Conservation (phyloP, 2,329 filamentous ascomycete species). For the Triangularia setosa region DNA sequence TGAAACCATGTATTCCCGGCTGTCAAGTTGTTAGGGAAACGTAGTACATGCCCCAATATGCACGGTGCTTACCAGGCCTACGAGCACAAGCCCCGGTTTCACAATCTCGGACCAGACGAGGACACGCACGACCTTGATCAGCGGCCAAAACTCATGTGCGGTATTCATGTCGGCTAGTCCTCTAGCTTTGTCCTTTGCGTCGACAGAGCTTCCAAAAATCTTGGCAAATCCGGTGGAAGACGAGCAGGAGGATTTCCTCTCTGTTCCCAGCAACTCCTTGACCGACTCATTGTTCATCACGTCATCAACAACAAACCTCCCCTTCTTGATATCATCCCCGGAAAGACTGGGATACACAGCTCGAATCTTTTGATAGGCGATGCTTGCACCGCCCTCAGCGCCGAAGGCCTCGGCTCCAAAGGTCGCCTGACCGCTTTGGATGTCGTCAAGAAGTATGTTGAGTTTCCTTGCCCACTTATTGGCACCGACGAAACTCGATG, state of each 20-base stretch:
- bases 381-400: conserved; percentile 36
- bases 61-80: conserved; percentile 46
- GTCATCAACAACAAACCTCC: conserved; percentile 33
- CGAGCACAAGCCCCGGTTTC: conserved; percentile 35
- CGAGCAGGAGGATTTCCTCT: conserved; percentile 36
- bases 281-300: conserved; percentile 28
- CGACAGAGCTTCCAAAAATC: conserved; percentile 47
- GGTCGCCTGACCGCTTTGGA: conserved; percentile 13
- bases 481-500: conserved; percentile 52
- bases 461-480: conserved; percentile 54
- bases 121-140: conserved; percentile 48
- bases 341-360: conserved; percentile 40
- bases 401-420: neutral
- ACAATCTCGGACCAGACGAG: conserved; percentile 34
- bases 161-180: conserved; percentile 19
- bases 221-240: conserved; percentile 41
- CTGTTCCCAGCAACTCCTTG: conserved; percentile 39
- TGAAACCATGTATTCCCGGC: conserved; percentile 57
- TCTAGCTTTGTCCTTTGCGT: conserved; percentile 48
- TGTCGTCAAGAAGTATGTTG: conserved; percentile 43
- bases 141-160: conserved; percentile 37
- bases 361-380: conserved; percentile 49
- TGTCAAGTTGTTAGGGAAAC: conserved; percentile 23
- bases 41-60: too few relatives aligned
- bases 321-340: conserved; percentile 38